Evolutionary conservation across 495 filamentous ascomycete genomes (phyloP).

Genomic region (Talaromyces proteolyticus): DNA sequence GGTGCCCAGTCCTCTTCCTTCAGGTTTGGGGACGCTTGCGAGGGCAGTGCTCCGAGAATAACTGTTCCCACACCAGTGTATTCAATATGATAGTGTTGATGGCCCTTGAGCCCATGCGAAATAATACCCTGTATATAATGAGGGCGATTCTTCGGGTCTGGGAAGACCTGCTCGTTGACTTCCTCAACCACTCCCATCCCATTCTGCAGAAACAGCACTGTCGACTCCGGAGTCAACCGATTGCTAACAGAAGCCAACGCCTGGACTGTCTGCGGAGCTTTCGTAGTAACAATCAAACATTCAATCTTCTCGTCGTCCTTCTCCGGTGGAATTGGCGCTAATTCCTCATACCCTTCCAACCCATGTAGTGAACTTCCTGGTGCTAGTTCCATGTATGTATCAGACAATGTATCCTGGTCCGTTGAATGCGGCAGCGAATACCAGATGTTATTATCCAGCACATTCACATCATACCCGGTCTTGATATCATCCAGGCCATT

Average conservation of each 20-base stretch:
- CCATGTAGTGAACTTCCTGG: too few relatives aligned
- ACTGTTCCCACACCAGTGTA: slow-evolving; percentile 61
- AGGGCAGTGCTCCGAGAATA: slow-evolving; percentile 49
- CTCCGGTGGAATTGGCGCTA: slow-evolving; percentile 10
- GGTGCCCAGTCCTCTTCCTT: slow-evolving; percentile 27
- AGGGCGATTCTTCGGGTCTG: slow-evolving; percentile 56
- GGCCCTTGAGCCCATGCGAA: slow-evolving; percentile 54
- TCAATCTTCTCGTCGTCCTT: slow-evolving; percentile 50
- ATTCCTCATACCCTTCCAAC: slow-evolving; percentile 9
- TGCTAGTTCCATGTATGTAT: too few relatives aligned
- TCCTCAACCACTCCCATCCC: slow-evolving; percentile 78
- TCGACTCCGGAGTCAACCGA: slow-evolving; percentile 65
- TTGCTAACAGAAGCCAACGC: slow-evolving; percentile 54
- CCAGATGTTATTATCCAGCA: slow-evolving; percentile 23
- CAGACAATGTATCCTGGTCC: not conserved
- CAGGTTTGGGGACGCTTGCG: slow-evolving; percentile 12
- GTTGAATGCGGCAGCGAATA: slow-evolving; percentile 23
- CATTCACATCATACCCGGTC: slow-evolving; percentile 37
- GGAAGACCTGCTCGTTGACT: slow-evolving; percentile 62
- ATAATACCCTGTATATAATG: slow-evolving; percentile 70
- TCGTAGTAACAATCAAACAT: slow-evolving; percentile 69
- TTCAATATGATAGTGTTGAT: slow-evolving; percentile 51
- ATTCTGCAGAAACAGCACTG: slow-evolving; percentile 75
- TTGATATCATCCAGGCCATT: slow-evolving; percentile 35
- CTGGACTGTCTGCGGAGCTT: slow-evolving; percentile 48